Conservation (phyloP, 352 stramenopile genomes). For the Poterioochromonas sp. region DNA sequence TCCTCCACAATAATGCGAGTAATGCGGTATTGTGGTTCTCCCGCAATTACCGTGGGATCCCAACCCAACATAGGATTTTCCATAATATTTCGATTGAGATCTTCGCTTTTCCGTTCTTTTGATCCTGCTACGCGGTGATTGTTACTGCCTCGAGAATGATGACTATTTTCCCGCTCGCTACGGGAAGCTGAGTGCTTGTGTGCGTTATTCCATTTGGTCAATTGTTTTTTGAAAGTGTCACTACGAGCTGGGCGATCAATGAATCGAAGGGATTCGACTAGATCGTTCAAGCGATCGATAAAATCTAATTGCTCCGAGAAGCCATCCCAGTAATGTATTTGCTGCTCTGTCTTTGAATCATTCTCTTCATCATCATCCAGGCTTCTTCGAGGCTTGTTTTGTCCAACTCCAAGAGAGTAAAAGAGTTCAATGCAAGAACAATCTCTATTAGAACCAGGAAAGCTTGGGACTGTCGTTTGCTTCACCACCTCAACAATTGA, state of each 20-base stretch:
- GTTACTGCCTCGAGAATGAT: too few relatives aligned
- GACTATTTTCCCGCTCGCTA: background rate
- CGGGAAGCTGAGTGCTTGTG: background rate
- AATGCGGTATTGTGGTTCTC: conserved; percentile 71
- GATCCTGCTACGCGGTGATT: background rate
- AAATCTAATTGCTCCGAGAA: conserved; percentile 74
- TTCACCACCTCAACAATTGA: background rate
- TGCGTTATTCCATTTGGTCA: conserved; percentile 46
- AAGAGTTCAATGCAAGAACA: background rate
- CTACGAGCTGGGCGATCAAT: conserved; percentile 66
- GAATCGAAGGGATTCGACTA: conserved; percentile 65
- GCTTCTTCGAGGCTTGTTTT: background rate
- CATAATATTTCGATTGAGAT: background rate
- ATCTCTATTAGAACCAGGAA: background rate
- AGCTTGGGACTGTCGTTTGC: background rate
- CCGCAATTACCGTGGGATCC: conserved; percentile 68
- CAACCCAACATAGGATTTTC: conserved; percentile 67
- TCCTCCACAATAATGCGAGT: conserved; percentile 67
- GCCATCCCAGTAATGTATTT: conserved; percentile 47
- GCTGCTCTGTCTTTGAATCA: background rate
- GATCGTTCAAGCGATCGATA: conserved; percentile 72
- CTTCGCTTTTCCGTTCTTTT: background rate
- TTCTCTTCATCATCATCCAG: background rate
- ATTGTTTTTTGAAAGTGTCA: conserved; percentile 59
- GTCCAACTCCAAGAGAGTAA: background rate